Evolutionary conservation across 2,329 filamentous ascomycete species (phyloP), one percentile per base, ranked within the genome.

Genomic region (Tolypocladium guangdongense): DNA sequence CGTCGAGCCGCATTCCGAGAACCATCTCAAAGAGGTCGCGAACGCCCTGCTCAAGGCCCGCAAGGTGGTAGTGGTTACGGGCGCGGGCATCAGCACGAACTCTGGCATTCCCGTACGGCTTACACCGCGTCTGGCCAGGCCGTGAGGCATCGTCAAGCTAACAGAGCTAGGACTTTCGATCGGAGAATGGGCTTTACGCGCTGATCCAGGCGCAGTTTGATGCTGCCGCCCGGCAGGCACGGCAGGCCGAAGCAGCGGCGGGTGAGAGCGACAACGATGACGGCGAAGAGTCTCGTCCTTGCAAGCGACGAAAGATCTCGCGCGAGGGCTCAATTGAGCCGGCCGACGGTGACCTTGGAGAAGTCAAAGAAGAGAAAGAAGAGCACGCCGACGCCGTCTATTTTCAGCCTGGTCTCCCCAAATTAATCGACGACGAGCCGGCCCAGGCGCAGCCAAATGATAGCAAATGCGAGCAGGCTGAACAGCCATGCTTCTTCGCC

Each of bases 21-120:
- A 77, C 57, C 71, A 75, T 51, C 74, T 88, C n/a, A 82, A 85
- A 60, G 71, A 78, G 35, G 81, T 88, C 58, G 84, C 86, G 61
- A 78, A 87, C 62, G 69, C 74, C 4, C 70, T 88, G 46, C 77
- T 78, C 57, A 84, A 82, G 64, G 79, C 85, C 12, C 80, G 78
- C 57, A 88, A 86, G 64, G 76, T 87, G n/a, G 76, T 88, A 10
- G 80, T 88, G 22, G 74, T 88, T 35, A 88, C 86, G 0, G 85
- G 86, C 50, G 85, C 85, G 49, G 85, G 85, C 51, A 88, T 88
- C 63, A 87, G 83, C 64, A 88, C 86, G 50, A 88, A 87, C 64
- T 87, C 83, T 57, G 86, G 86, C 53, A 88, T 88, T 63, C 85
- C 85, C 50, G 85, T 88, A 73, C 56, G 65, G 51, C 36, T 6